A percentile compares a stretch with the other conserved stretches of the same genome.
Evolutionary conservation across 306 rosid species (phyloP).

Genomic region (Psophocarpus tetragonolobus): DNA sequence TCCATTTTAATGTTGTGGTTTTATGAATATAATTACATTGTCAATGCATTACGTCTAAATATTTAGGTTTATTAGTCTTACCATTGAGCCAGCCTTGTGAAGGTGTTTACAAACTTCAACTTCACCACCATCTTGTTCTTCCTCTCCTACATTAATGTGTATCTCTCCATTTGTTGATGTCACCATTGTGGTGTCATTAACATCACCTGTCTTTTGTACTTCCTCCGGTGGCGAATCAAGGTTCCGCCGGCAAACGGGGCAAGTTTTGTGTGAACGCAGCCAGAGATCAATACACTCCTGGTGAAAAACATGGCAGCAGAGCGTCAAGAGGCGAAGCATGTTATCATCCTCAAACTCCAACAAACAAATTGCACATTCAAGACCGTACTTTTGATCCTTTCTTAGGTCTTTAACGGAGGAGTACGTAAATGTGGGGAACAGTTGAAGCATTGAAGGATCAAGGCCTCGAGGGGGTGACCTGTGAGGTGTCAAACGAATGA

Average conservation of each 20-base stretch:
- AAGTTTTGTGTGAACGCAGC: slow-evolving; percentile 73
- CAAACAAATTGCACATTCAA: slow-evolving; percentile 73
- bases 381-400: slow-evolving; percentile 39
- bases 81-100: too few relatives aligned
- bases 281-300: slow-evolving; percentile 78
- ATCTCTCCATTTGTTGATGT: slow-evolving; percentile 11
- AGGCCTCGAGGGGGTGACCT: slow-evolving; percentile 48
- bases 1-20: too few relatives aligned
- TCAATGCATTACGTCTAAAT: too few relatives aligned
- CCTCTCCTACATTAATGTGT: slow-evolving; percentile 47
- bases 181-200: too few relatives aligned
- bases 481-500: slow-evolving; percentile 16
- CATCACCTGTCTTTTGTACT: slow-evolving; percentile 6
- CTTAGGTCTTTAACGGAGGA: slow-evolving; percentile 55
- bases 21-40: too few relatives aligned
- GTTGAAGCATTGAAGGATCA: slow-evolving; percentile 44
- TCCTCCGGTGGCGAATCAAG: slow-evolving; percentile 36
- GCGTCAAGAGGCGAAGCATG: slow-evolving; percentile 53
- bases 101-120: too few relatives aligned
- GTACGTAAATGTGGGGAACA: slow-evolving; percentile 63
- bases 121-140: slow-evolving; percentile 9
- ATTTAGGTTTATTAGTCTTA: too few relatives aligned
- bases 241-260: slow-evolving; percentile 74
- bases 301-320: slow-evolving; percentile 77
- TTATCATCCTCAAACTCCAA: slow-evolving; percentile 62